phyloP scores from a whole-genome alignment of 768 basidiomycete genomes.

The Boletus subcaerulescens region DNA sequence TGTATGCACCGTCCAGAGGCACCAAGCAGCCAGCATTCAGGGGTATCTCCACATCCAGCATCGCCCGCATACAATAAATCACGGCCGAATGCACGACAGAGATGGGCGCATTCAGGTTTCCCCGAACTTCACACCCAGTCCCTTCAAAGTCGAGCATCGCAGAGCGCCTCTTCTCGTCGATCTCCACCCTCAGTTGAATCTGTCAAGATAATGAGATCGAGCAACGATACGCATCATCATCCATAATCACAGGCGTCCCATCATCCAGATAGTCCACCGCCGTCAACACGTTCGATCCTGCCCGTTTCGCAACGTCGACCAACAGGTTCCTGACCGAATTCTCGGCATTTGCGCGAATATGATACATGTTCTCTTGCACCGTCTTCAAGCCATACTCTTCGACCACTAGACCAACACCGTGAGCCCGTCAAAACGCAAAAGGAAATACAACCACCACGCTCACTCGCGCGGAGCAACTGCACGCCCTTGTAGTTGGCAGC shows the following conservation, averaged over 20 bases:
- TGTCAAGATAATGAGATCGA: conserved; percentile 25
- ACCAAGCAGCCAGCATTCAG: conserved; percentile 93
- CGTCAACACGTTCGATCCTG: conserved; percentile 60
- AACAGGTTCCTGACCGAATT: conserved; percentile 80
- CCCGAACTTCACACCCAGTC: conserved; percentile 79
- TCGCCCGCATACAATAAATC: conserved; percentile 85
- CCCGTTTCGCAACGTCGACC: conserved; percentile 65
- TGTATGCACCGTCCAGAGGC: conserved; percentile 65
- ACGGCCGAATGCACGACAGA: conserved; percentile 86
- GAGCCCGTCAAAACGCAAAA: conserved; percentile 3
- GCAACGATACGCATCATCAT: not conserved
- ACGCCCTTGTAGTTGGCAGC: conserved; percentile 93
- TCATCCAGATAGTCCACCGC: conserved; percentile 87
- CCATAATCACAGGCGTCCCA: conserved; percentile 66
- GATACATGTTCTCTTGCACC: conserved; percentile 92
- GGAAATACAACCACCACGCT: conserved; percentile 18
- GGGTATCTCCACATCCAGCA: conserved; percentile 85
- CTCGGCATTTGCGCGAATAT: conserved; percentile 89
- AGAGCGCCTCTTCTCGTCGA: conserved; percentile 68
- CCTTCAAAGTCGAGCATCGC: conserved; percentile 85
- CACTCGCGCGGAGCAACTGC: conserved; percentile 77
- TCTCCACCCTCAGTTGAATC: conserved; percentile 76
- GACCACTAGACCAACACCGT: conserved; percentile 51
- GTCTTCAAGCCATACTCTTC: conserved; percentile 81
- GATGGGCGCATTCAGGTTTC: conserved; percentile 82